Percentiles rank a stretch among this genome's conserved stretches.
Conservation (phyloP, 1,284 basidiomycete species). For the Moesziomyces antarcticus region DNA sequence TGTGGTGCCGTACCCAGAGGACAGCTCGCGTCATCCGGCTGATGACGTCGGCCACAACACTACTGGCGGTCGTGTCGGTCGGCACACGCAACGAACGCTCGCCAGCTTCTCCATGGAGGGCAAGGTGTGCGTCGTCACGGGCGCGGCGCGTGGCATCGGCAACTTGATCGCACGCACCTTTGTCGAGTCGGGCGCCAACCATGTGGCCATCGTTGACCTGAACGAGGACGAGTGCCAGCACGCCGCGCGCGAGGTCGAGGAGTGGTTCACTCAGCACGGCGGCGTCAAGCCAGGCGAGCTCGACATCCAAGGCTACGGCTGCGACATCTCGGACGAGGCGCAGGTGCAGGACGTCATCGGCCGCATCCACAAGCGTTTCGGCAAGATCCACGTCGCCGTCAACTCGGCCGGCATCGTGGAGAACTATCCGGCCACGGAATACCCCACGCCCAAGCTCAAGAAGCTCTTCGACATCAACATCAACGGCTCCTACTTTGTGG, state of each 20-base stretch:
- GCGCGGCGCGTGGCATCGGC: slow-evolving; percentile 80
- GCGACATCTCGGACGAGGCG: slow-evolving; percentile 85
- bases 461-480: slow-evolving; percentile 89
- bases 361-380: slow-evolving; percentile 73
- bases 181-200: slow-evolving; percentile 85
- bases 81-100: slow-evolving; percentile 54
- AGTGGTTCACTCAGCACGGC: slow-evolving; percentile 74
- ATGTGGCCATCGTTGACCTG: slow-evolving; percentile 85
- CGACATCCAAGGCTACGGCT: slow-evolving; percentile 80
- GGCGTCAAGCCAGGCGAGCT: slow-evolving; percentile 75
- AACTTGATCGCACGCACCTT: slow-evolving; percentile 75
- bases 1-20: slow-evolving; percentile 34
- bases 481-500: slow-evolving; percentile 84
- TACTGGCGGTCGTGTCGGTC: slow-evolving; percentile 53
- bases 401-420: slow-evolving; percentile 80
- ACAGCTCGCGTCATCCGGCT: slow-evolving; percentile 41
- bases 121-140: slow-evolving; percentile 92
- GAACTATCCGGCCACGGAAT: slow-evolving; percentile 90
- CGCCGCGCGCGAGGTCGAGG: slow-evolving; percentile 80
- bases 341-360: slow-evolving; percentile 43
- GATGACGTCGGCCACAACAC: slow-evolving; percentile 59
- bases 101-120: slow-evolving; percentile 60
- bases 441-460: slow-evolving; percentile 70
- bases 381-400: slow-evolving; percentile 76
- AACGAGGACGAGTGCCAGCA: slow-evolving; percentile 77